These are phyloP conservation scores for Pseudocercospora ulei DNA, from an alignment of 2,329 filamentous ascomycete species.

Conservation along the genomic window DNA sequence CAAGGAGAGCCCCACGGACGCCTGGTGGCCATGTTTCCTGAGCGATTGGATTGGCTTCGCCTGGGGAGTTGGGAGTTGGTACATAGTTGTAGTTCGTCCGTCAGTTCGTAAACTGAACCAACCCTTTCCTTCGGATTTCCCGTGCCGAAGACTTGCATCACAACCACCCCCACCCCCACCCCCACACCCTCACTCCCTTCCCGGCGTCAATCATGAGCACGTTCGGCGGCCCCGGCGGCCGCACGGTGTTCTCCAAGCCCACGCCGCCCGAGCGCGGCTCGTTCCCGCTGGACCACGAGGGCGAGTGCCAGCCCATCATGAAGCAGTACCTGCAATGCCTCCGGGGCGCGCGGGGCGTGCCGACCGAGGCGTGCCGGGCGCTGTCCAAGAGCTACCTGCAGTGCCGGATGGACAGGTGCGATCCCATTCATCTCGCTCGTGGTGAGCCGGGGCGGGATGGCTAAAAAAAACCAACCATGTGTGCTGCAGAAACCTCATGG, in stretches of 20 bases:
- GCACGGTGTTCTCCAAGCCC: conserved; percentile 55
- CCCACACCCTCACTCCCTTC: too few relatives aligned
- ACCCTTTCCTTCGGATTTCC: too few relatives aligned
- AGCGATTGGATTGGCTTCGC: too few relatives aligned
- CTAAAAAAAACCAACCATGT: too few relatives aligned
- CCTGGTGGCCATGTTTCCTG: too few relatives aligned
- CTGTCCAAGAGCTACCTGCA: conserved; percentile 80
- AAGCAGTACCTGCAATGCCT: conserved; percentile 75
- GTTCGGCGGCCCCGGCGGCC: conserved; percentile 58
- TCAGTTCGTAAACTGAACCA: too few relatives aligned
- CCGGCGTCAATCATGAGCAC: conserved; percentile 35
- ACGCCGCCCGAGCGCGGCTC: conserved; percentile 81
- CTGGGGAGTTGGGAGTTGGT: too few relatives aligned
- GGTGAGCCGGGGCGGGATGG: too few relatives aligned
- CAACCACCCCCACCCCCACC: too few relatives aligned
- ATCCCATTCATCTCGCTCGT: too few relatives aligned
- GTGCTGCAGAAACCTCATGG: conserved; percentile 76
- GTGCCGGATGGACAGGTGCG: conserved; percentile 96
- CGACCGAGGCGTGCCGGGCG: conserved; percentile 73
- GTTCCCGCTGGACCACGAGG: conserved; percentile 93
- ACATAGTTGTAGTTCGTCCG: too few relatives aligned
- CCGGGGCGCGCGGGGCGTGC: conserved; percentile 70
- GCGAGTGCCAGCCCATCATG: conserved; percentile 90
- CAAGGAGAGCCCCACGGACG: too few relatives aligned
- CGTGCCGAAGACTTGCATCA: not conserved